Evolutionary conservation across 2,329 filamentous ascomycete species (phyloP), one percentile per base, ranked within the genome.

Genomic region (Stylonectria norvegica): DNA sequence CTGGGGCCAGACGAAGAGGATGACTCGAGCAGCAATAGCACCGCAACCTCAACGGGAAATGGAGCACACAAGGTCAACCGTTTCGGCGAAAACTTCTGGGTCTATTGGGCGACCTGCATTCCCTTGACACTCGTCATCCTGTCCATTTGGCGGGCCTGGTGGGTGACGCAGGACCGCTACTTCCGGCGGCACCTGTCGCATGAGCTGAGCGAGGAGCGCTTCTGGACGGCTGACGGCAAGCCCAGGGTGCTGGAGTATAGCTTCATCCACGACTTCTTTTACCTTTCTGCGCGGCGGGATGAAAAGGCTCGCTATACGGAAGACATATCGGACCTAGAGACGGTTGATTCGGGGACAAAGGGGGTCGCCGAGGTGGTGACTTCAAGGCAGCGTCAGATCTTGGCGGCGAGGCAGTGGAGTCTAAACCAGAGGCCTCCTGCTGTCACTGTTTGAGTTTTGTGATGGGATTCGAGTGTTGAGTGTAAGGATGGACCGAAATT

Each of bases 131-230:
- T 70, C 20, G 35, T 66, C 30, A 71, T 72, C 29, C 56, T 72
- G 7, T 54, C 61, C 15, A 42, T 50, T 9, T 72, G 69, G 69
- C 66, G 69, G 4, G 67, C 64, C 1, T 72, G 69, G 69, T 72
- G 69, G 69, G 69, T 72, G 2, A 63, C 59, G 8, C 69, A 72
- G 49, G 69, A 72, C 49, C 62, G 69, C 2, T 70, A 66, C 54
- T 72, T 72, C 52, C 59, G 69, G 1, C 60, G 66, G 4, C 69
- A 71, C 43, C 57, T 72, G 7, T 69, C 66, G 44, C 61, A 62
- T 42, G 69, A 72, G 40, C 63, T 72, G n/a, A 70, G 67, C 46
- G 67, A 71, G 55, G 68, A 72, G 59, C 59, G 67, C 8, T 72
- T 68, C 61, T 72, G 69, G 69, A 72, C 69, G 1, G 59, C 64